Evolutionary conservation across 495 filamentous ascomycete genomes (phyloP).

Genomic region (Penicillium odoratum): DNA sequence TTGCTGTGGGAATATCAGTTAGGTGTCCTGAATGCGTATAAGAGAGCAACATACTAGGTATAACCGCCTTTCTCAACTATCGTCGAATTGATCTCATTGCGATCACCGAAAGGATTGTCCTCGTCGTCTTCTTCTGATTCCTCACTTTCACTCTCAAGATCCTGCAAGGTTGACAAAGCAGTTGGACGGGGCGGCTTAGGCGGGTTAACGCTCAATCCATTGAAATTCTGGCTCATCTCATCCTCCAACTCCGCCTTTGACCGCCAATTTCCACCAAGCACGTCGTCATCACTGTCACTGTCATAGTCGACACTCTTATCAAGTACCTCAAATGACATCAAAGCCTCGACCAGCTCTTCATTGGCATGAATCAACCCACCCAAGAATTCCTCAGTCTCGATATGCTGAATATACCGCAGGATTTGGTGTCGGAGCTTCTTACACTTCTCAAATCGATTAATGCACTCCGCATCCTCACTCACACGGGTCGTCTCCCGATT

Average conservation of each 20-base stretch:
- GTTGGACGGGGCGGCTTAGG: constrained; percentile 44
- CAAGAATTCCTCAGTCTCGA: constrained; percentile 81
- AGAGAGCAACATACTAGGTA: constrained; percentile 46
- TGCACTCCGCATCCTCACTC: constrained; percentile 75
- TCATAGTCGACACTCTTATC: constrained; percentile 96
- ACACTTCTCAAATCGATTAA: constrained; percentile 79
- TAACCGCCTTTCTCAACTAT: constrained; percentile 53
- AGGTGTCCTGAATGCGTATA: neutral
- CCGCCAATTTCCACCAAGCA: constrained; percentile 38
- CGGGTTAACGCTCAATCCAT: constrained; percentile 43
- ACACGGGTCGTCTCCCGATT: constrained; percentile 88
- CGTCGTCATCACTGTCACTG: constrained; percentile 79
- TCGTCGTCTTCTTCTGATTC: constrained; percentile 63
- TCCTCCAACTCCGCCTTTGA: constrained; percentile 29
- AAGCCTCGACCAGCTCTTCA: constrained; percentile 81
- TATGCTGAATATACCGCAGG: constrained; percentile 81
- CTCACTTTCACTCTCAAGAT: constrained; percentile 44
- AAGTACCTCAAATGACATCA: constrained; percentile 92
- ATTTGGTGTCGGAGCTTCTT: constrained; percentile 82
- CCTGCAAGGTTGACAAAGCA: constrained; percentile 24
- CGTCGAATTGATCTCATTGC: constrained; percentile 67
- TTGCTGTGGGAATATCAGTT: constrained; percentile 18
- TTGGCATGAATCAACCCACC: constrained; percentile 80
- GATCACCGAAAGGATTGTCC: constrained; percentile 77
- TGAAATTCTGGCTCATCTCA: constrained; percentile 38